Evolutionary conservation across 2,329 filamentous ascomycete species (phyloP), one percentile per base, ranked within the genome.

Genomic region (Fusarium chaquense): DNA sequence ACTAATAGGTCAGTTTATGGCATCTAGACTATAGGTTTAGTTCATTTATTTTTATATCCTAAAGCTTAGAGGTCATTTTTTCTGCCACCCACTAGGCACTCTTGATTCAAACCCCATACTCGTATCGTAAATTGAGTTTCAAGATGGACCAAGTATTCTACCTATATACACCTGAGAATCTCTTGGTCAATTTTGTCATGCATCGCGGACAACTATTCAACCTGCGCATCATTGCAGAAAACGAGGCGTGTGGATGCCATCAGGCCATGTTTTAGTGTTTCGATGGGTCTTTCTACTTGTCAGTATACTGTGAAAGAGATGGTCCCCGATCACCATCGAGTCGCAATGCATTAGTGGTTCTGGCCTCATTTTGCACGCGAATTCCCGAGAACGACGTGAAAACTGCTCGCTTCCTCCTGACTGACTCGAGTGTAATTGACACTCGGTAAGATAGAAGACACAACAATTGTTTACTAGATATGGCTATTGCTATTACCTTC

Each of bases 261-360:
- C 22, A 45, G 30, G 22, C 24, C n/a, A 38, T 56, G 6, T 18
- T 12, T 13, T 8, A 40, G 26, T 10, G 20, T 3, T 30, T 22
- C 24, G 30, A 16, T 18, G 12, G 35, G 28, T 18, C 24, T 26
- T 60, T 6, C 32, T 33, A 13, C 45, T 30, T 26, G n/a, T 13
- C 26, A 46, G 11, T 49, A 13, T 18, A 13, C 41, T 35, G 3
- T 7, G 28, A 15, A 26, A 18, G 20, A 24, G 12, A 41, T 36
- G 50, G 45, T 52, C 40, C 50, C 57, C 30, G 45, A 58, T 62
- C 40, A 16, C 20, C 38, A 16, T 24, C 38, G 22, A 43, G 40
- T 35, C 12, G 35, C 2, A 43, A 28, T 56, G 60, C 60, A 56
- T 56, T 56, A 28, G 43, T 28, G 30, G 55, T 62, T 56, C 58